Base-by-base conservation (phyloP, 192 early-diverging fungal genomes). In the Gaertneriomyces semiglobifer region DNA sequence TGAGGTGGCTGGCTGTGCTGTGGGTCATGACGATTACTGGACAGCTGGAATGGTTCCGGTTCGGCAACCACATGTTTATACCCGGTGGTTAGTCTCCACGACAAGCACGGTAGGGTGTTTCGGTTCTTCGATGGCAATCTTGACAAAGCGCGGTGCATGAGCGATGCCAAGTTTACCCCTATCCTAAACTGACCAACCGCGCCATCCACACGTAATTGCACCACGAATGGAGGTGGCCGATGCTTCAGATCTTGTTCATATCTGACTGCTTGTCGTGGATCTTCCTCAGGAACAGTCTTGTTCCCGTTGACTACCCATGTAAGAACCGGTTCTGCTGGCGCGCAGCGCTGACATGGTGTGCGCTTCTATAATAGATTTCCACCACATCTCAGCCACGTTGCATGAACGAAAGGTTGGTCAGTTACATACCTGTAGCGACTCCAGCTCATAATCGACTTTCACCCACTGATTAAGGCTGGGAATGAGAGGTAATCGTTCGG, bases 211-310 rank as follows among this genome's bases (percentile, higher is more conserved):
- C 65, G 44, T 6, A 80, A 45, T 57, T 80, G 75, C 18, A 56
- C 62, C 5, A 80, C 68, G 58, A 80, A 80, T 18, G 75, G 58
- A 4, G 14, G 47, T 1, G 79, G 79, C 18, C 79, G 53, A 47
- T 69, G 57, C 57, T 80, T 80, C 6, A 80, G 66, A 4, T 73
- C 69, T 52, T 73, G 70, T 62, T 80, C 79, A 61, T 77, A 80
- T 4, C 67, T 53, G 41, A 62, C 75, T 2, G 79, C 79, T 55
- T 77, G 72, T 3, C 48, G 46, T 18, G 73, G 70, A 44, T 80
- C 73, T 66, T 80, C 79, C 6, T 75, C 57, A 8, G 73, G 71
- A 9, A 61, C 39, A 20, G 70, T 51, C 43, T 46, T 53, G 25
- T 74, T 71, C 10, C 58, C 69, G 7, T n/a, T 44, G 7, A 69